A percentile compares a stretch with the other conserved stretches of the same genome.
Conservation (phyloP, 2,329 filamentous ascomycete species). For the Fusarium lyarnte region DNA sequence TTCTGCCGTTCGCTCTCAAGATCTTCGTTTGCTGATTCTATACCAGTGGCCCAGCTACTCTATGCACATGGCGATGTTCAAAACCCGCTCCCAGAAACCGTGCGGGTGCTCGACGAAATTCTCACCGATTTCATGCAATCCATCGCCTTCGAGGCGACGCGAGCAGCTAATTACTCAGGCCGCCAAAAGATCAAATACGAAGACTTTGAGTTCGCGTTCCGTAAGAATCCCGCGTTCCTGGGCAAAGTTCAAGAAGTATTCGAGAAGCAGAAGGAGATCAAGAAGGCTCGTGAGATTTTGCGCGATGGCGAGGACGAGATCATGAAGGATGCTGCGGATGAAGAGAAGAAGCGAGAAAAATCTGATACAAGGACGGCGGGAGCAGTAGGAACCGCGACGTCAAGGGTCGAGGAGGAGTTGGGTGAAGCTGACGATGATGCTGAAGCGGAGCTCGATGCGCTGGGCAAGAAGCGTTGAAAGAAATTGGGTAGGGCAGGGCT, state of each 20-base stretch:
- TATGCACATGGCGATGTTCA: slow-evolving; percentile 83
- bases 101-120: slow-evolving; percentile 91
- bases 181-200: slow-evolving; percentile 98
- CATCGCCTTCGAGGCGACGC: slow-evolving; percentile 88
- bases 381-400: slow-evolving; percentile 44
- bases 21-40: background rate
- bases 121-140: slow-evolving; percentile 97
- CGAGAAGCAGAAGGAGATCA: slow-evolving; percentile 87
- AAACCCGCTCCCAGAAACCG: slow-evolving; percentile 82
- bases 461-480: slow-evolving; percentile 51
- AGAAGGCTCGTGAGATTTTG: slow-evolving; percentile 81
- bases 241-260: slow-evolving; percentile 91
- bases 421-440: slow-evolving; percentile 63
- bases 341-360: slow-evolving; percentile 53
- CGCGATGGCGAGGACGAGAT: slow-evolving; percentile 72
- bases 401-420: slow-evolving; percentile 59
- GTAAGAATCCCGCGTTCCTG: slow-evolving; percentile 84
- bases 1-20: background rate
- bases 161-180: slow-evolving; percentile 84
- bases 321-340: slow-evolving; percentile 61
- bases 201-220: slow-evolving; percentile 94
- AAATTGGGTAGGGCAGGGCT: background rate
- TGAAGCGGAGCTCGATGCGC: slow-evolving; percentile 53
- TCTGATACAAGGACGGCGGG: slow-evolving; percentile 41
- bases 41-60: slow-evolving; percentile 75